Percentiles rank a stretch among this genome's conserved stretches.
Conservation (phyloP, 768 basidiomycete genomes). For the Boletus pseudo-olivaceus region DNA sequence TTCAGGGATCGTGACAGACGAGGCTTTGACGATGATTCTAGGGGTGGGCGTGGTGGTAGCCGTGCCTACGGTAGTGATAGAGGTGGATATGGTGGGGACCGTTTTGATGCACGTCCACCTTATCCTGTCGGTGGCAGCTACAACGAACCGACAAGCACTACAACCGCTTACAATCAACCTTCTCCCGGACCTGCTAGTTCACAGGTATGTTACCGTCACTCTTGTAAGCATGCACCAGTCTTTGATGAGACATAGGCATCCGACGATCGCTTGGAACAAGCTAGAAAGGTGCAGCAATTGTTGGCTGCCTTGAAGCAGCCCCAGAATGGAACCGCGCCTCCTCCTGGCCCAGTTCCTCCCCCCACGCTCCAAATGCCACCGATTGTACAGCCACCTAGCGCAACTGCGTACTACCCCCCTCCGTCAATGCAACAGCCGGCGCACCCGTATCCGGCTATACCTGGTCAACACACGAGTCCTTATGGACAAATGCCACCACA, state of each 20-base stretch:
- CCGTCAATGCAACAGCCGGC: slow-evolving; percentile 31
- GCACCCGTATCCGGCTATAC: slow-evolving; percentile 23
- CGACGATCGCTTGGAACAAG: slow-evolving; percentile 86
- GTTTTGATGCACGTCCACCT: slow-evolving; percentile 41
- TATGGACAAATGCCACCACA: slow-evolving; percentile 32
- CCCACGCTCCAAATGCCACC: slow-evolving; percentile 35
- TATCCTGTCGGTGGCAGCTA: slow-evolving; percentile 25
- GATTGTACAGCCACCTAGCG: slow-evolving; percentile 26
- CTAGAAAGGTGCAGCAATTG: slow-evolving; percentile 80
- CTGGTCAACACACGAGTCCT: slow-evolving; percentile 19
- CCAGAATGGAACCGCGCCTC: slow-evolving; percentile 31
- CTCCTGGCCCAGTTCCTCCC: slow-evolving; percentile 36
- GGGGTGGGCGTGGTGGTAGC: slow-evolving; percentile 35
- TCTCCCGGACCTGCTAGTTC: slow-evolving; percentile 15
- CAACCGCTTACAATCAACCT: slow-evolving; percentile 27
- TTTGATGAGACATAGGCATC: slow-evolving; percentile 13
- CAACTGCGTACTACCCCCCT: slow-evolving; percentile 43
- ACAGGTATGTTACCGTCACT: slow-evolving; percentile 28
- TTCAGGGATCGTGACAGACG: slow-evolving; percentile 37
- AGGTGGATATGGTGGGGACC: slow-evolving; percentile 43
- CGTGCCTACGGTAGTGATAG: slow-evolving; percentile 38
- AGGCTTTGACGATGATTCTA: slow-evolving; percentile 36
- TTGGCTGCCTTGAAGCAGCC: slow-evolving; percentile 80
- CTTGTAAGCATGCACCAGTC: not conserved
- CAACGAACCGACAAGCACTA: slow-evolving; percentile 24